Evolutionary conservation across 2,329 filamentous ascomycete genomes (phyloP).

Genomic region (Calonectria pauciramosa): DNA sequence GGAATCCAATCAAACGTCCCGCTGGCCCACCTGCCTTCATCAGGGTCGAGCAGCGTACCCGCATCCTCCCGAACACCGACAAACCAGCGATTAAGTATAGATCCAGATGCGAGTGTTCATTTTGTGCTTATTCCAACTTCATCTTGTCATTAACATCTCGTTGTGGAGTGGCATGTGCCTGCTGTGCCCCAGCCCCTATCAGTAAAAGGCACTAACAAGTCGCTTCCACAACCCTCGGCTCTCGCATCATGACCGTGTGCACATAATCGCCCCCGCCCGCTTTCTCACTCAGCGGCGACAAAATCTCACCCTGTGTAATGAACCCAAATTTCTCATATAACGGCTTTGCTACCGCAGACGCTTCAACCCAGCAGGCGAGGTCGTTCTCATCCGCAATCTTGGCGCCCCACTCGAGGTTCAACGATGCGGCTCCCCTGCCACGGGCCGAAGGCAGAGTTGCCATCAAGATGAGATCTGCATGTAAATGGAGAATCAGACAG

Average conservation of each 20-base stretch:
- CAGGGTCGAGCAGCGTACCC: background rate
- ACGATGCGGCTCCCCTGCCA: conserved; percentile 2
- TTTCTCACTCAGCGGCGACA: background rate
- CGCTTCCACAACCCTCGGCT: background rate
- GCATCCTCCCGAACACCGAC: conserved; percentile 5
- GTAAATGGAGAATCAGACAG: background rate
- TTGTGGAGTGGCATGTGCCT: background rate
- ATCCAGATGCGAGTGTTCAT: background rate
- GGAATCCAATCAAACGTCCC: conserved; percentile 15
- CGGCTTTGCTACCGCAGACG: background rate
- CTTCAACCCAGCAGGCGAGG: background rate
- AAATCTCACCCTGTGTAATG: background rate
- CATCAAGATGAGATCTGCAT: conserved; percentile 7
- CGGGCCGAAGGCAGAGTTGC: background rate
- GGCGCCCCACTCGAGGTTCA: conserved; percentile 2
- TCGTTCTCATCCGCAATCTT: conserved; percentile 10
- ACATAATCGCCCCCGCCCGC: background rate
- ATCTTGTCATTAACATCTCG: background rate
- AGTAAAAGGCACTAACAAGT: background rate
- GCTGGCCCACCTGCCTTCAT: background rate
- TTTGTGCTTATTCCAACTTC: conserved; percentile 4
- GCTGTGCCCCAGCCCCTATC: background rate
- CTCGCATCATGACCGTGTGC: conserved; percentile 1
- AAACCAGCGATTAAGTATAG: background rate
- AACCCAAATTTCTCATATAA: conserved; percentile 16